These are phyloP conservation scores for Monosporascus cannonballus DNA, from an alignment of 2,329 filamentous ascomycete genomes.

Conservation along the genomic window DNA sequence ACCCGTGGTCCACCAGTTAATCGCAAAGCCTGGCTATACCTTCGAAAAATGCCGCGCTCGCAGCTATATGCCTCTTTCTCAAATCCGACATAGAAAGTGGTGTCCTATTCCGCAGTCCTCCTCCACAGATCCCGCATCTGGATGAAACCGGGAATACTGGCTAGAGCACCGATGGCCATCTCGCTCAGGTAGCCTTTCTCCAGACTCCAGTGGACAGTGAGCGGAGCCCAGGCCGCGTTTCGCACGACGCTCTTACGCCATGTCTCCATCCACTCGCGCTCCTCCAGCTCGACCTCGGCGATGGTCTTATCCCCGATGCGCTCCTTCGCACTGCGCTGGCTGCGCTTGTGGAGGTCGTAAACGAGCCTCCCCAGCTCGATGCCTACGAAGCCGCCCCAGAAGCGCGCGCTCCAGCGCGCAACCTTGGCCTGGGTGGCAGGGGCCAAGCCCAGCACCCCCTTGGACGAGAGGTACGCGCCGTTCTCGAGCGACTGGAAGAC, in stretches of 20 bases:
- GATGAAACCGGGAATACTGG: conserved; percentile 32
- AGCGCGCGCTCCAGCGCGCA: conserved; percentile 67
- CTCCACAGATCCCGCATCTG: conserved; percentile 27
- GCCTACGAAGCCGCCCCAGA: conserved; percentile 74
- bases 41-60: background rate
- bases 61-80: no score
- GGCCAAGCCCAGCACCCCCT: conserved; percentile 60
- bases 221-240: conserved; percentile 71
- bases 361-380: conserved; percentile 66
- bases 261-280: conserved; percentile 35
- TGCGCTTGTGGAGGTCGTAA: conserved; percentile 37
- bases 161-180: conserved; percentile 51
- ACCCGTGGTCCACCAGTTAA: background rate
- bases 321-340: conserved; percentile 26
- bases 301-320: conserved; percentile 37
- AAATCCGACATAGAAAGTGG: no score
- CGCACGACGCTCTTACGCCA: conserved; percentile 64
- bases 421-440: conserved; percentile 53
- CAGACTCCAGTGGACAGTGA: conserved; percentile 79
- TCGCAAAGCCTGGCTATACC: background rate
- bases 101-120: conserved; percentile 21
- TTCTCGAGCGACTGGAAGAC: conserved; percentile 80
- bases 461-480: conserved; percentile 66
- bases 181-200: conserved; percentile 59
- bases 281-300: conserved; percentile 22